Evolutionary conservation across 2,329 filamentous ascomycete species (phyloP).

Genomic region (Pseudogymnoascus sp.): DNA sequence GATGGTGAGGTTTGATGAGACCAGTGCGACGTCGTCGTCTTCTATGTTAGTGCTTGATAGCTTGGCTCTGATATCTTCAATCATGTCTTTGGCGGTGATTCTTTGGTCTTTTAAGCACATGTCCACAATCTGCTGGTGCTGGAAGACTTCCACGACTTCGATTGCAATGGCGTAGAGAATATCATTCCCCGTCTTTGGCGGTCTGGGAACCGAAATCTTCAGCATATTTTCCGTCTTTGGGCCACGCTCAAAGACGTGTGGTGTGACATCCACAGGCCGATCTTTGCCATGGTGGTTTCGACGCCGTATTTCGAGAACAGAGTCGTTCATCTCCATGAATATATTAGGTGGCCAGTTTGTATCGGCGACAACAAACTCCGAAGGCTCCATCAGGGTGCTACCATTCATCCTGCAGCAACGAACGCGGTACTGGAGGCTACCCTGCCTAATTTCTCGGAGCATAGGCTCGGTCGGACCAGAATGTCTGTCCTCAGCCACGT

Average conservation of each 20-base stretch:
- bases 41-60: constrained; percentile 37
- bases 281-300: constrained; percentile 70
- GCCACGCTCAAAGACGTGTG: constrained; percentile 28
- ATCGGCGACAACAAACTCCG: constrained; percentile 55
- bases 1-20: constrained; percentile 51
- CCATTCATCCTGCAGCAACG: constrained; percentile 48
- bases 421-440: constrained; percentile 57
- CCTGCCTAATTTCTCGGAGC: constrained; percentile 35
- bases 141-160: constrained; percentile 57
- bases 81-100: constrained; percentile 42
- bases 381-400: constrained; percentile 24
- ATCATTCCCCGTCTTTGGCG: constrained; percentile 28
- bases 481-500: constrained; percentile 22
- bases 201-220: constrained; percentile 38
- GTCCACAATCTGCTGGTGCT: constrained; percentile 37
- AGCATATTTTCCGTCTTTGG: constrained; percentile 45
- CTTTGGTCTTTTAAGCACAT: constrained; percentile 31
- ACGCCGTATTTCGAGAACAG: constrained; percentile 50
- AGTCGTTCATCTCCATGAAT: constrained; percentile 60
- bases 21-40: constrained; percentile 58
- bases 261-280: constrained; percentile 66
- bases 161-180: constrained; percentile 57
- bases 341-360: constrained; percentile 65
- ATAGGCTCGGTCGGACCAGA: constrained; percentile 18
- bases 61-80: constrained; percentile 48